Evolutionary conservation across 1,139 yeast species (phyloP).

Genomic region (Pichia sp.): DNA sequence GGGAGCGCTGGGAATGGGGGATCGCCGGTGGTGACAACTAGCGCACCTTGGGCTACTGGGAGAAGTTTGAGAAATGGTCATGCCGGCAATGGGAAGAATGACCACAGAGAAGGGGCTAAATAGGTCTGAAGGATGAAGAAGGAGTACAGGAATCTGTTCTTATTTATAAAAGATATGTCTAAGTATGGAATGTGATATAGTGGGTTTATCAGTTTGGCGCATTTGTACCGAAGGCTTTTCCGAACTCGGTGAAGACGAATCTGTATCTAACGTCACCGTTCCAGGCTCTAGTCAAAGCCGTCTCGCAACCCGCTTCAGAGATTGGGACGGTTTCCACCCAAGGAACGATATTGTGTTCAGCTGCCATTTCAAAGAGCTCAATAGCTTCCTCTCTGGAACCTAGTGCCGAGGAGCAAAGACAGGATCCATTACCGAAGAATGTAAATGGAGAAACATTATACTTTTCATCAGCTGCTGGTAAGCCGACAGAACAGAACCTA

Average conservation of each 20-base stretch:
- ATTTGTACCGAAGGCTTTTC: constrained; percentile 33
- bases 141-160: too few species aligned
- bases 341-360: constrained; percentile 43
- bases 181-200: too few species aligned
- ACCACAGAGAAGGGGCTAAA: too few species aligned
- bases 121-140: too few species aligned
- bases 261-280: constrained; percentile 60
- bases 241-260: constrained; percentile 52
- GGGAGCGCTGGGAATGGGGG: too few species aligned
- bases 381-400: constrained; percentile 44
- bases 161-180: too few species aligned
- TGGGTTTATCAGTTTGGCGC: too few species aligned
- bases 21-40: too few species aligned
- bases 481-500: constrained; percentile 49
- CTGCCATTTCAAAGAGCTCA: constrained; percentile 48
- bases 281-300: constrained; percentile 46
- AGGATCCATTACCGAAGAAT: constrained; percentile 39
- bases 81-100: too few species aligned
- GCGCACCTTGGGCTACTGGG: too few species aligned
- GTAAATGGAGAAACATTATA: constrained; percentile 37
- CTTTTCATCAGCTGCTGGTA: constrained; percentile 38
- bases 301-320: constrained; percentile 41
- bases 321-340: constrained; percentile 56
- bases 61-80: too few species aligned
- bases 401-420: constrained; percentile 28